A percentile compares a stretch with the other conserved stretches of the same genome.
Evolutionary conservation across 2,329 filamentous ascomycete species (phyloP).

Genomic region (Aspergillus flavus): DNA sequence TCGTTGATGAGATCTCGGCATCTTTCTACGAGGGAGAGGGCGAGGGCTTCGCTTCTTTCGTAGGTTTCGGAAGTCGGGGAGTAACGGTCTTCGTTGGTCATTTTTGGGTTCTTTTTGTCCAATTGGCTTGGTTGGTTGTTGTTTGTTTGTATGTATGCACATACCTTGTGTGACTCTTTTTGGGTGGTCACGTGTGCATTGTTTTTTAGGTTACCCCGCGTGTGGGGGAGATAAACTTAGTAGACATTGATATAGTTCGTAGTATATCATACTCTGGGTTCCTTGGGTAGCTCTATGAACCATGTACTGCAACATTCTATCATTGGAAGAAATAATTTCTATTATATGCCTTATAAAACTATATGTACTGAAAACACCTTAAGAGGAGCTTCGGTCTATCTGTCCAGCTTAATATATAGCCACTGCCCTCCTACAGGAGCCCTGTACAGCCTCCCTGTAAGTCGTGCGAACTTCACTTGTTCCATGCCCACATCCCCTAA

Average conservation of each 20-base stretch:
- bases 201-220: background rate
- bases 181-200: background rate
- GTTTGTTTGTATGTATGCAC: too few relatives aligned
- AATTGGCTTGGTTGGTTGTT: too few relatives aligned
- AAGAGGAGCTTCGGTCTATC: too few relatives aligned
- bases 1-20: constrained; percentile 48
- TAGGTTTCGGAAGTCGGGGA: background rate
- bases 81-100: background rate
- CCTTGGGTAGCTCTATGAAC: background rate
- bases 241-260: background rate
- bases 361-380: too few relatives aligned
- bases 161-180: background rate
- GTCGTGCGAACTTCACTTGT: too few relatives aligned
- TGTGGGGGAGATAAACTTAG: background rate
- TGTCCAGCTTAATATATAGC: too few relatives aligned
- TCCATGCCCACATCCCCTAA: too few relatives aligned
- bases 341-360: too few relatives aligned
- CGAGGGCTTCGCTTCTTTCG: constrained; percentile 25
- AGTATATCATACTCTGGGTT: background rate
- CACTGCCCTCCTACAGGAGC: too few relatives aligned
- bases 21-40: constrained; percentile 38
- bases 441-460: too few relatives aligned
- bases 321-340: too few relatives aligned
- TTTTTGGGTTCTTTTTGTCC: background rate
- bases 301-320: too few relatives aligned